These are phyloP conservation scores for Candida sakaeoensis DNA, from an alignment of 805 yeast species.

Conservation along the genomic window DNA sequence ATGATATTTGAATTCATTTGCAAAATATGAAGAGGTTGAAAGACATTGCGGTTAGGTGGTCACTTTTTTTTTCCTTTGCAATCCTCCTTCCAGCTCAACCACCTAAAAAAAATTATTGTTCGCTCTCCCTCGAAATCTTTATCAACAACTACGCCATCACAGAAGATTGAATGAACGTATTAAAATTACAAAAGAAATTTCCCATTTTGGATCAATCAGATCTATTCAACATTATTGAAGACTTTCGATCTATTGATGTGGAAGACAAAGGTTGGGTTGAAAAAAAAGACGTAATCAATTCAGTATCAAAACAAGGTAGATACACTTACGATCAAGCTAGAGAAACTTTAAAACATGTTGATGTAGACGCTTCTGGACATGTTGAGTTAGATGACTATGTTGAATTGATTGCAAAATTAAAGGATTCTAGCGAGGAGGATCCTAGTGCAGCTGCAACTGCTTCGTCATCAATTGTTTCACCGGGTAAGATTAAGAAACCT, in stretches of 20 bases:
- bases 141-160: not conserved
- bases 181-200: slow-evolving; percentile 63
- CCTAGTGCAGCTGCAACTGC: slow-evolving; percentile 8
- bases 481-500: slow-evolving; percentile 18
- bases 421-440: slow-evolving; percentile 36
- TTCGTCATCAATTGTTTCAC: slow-evolving; percentile 11
- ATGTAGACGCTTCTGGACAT: slow-evolving; percentile 94
- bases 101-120: slow-evolving; percentile 1
- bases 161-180: slow-evolving; percentile 35
- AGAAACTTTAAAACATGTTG: slow-evolving; percentile 85
- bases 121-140: not conserved
- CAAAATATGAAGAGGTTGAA: no score
- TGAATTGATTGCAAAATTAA: slow-evolving; percentile 73
- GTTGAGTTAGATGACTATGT: slow-evolving; percentile 96
- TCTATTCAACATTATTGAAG: slow-evolving; percentile 78
- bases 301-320: slow-evolving; percentile 72
- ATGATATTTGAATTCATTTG: no score
- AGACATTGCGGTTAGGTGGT: not conserved
- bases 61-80: not conserved
- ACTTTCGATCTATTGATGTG: slow-evolving; percentile 76
- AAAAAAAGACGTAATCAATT: slow-evolving; percentile 83
- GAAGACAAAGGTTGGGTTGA: slow-evolving; percentile 95
- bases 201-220: slow-evolving; percentile 86
- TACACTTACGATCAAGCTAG: slow-evolving; percentile 90
- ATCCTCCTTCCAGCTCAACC: no score